Conservation (phyloP, 768 basidiomycete genomes). For the Suillus brevipes region DNA sequence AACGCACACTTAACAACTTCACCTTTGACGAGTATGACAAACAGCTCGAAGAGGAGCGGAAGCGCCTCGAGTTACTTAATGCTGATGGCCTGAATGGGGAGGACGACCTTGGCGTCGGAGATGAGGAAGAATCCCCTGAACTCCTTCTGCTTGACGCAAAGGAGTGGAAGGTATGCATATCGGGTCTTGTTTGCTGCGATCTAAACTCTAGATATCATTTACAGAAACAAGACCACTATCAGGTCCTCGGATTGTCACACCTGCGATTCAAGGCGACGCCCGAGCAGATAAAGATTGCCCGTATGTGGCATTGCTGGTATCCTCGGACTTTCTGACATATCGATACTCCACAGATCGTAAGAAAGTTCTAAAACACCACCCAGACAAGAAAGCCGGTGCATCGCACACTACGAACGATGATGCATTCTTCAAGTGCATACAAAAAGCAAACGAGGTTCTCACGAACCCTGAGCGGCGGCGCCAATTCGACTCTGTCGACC, state of each 20-base stretch:
- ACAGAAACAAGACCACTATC: slow-evolving; percentile 98
- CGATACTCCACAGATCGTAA: slow-evolving; percentile 70
- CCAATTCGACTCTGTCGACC: slow-evolving; percentile 97
- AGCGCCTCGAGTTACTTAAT: slow-evolving; percentile 51
- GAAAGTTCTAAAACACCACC: slow-evolving; percentile 98
- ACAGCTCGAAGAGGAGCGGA: slow-evolving; percentile 53
- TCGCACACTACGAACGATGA: slow-evolving; percentile 92
- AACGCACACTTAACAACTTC: slow-evolving; percentile 70
- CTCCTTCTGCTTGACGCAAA: slow-evolving; percentile 85
- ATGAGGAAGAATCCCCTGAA: slow-evolving; percentile 78
- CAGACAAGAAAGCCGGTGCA: slow-evolving; percentile 87
- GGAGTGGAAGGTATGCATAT: slow-evolving; percentile 85
- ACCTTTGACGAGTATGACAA: slow-evolving; percentile 85
- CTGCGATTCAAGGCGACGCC: slow-evolving; percentile 83
- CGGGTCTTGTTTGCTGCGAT: background rate
- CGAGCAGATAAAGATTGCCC: slow-evolving; percentile 95
- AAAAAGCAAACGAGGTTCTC: slow-evolving; percentile 96
- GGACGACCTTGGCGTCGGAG: slow-evolving; percentile 90
- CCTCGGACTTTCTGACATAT: slow-evolving; percentile 1
- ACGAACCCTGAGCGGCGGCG: slow-evolving; percentile 83
- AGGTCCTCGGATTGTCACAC: slow-evolving; percentile 91
- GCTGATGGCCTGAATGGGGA: slow-evolving; percentile 50
- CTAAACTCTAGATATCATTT: slow-evolving; percentile 5
- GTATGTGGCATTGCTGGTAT: slow-evolving; percentile 50
- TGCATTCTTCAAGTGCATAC: slow-evolving; percentile 99